Percentiles rank a stretch among this genome's conserved stretches.
Conservation (phyloP, 2,329 filamentous ascomycete species). For the Hymenoscyphus linearis region DNA sequence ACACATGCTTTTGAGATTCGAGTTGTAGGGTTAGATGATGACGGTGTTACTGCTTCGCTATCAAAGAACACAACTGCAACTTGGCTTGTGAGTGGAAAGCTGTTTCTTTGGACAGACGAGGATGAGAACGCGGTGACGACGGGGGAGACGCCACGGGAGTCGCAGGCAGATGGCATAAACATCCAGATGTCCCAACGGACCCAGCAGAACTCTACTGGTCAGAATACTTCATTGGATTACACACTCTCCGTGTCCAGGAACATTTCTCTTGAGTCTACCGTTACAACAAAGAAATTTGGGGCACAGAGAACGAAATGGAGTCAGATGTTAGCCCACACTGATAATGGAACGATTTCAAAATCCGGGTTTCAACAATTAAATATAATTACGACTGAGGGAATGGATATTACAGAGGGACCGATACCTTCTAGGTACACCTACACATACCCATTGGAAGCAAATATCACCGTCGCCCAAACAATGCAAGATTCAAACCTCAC, state of each 20-base stretch:
- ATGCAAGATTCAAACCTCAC: constrained; percentile 3
- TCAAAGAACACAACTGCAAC: constrained; percentile 53
- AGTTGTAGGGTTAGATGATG: constrained; percentile 59
- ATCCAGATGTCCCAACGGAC: constrained; percentile 44
- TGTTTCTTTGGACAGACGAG: constrained; percentile 65
- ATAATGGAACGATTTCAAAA: constrained; percentile 45
- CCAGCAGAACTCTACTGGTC: constrained; percentile 40
- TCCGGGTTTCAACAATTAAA: constrained; percentile 48
- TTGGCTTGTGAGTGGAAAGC: constrained; percentile 71
- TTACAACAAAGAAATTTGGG: constrained; percentile 39
- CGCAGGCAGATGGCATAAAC: constrained; percentile 32
- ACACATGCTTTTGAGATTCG: constrained; percentile 63
- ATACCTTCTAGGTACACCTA: constrained; percentile 19
- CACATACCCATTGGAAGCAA: constrained; percentile 13
- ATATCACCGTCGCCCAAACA: constrained; percentile 2
- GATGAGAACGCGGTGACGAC: constrained; percentile 43
- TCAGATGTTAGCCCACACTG: constrained; percentile 51
- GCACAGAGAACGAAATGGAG: constrained; percentile 43
- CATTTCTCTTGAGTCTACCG: constrained; percentile 45
- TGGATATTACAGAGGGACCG: constrained; percentile 5
- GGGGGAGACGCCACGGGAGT: constrained; percentile 34
- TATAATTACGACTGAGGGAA: constrained; percentile 44
- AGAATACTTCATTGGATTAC: constrained; percentile 54
- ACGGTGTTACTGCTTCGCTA: constrained; percentile 21
- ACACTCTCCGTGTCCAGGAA: constrained; percentile 47